Base-by-base conservation (phyloP, 1,139 yeast species). In the Candida dubliniensis region DNA sequence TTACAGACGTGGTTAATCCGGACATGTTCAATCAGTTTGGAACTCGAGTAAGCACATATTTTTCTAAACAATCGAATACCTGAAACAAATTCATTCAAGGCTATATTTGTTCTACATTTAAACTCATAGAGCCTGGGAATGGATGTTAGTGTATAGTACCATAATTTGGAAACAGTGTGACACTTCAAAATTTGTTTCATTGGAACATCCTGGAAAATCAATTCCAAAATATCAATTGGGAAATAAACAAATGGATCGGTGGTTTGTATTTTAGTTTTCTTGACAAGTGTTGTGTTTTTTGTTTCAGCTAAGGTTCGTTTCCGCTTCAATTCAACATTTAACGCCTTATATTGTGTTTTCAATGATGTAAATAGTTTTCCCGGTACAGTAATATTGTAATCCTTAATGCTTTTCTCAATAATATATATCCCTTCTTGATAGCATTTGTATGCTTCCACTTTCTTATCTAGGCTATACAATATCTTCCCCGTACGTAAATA, bases 401-500 rank as follows among this genome's bases (percentile, higher is more conserved):
- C 60, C 31, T 56, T 54, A 4, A 54, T 41, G 4, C 69, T 70
- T 40, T 55, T 60, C 14, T 60, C 63, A 18, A 70, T 61, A 2
- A 55, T 53, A 41, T 64, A 63, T 43, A 77, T 41, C 0, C 83
- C 87, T 33, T 57, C 53, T 40, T 71, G 73, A 47, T 72, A 71
- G 5, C 57, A 57, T 31, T 67, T 63, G 49, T 66, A 71, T 0
- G 87, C 83, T 26, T 71, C 76, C 1, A 57, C 43, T 6, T 67
- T 61, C 33, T 66, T 58, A 0, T 63, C 60, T 44, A 61, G 47
- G 8, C 54, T 46, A 39, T 60, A 53, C 23, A 73, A 59, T 2
- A 81, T 50, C 53, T 80, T 82, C 2, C 81, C 79, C 1, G 67
- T 58, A 39, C 89, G 58, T 25, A 84, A 61, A 52, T 82, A 82